Conservation (phyloP, 1,284 basidiomycete species). For the Pseudozyma pruni region DNA sequence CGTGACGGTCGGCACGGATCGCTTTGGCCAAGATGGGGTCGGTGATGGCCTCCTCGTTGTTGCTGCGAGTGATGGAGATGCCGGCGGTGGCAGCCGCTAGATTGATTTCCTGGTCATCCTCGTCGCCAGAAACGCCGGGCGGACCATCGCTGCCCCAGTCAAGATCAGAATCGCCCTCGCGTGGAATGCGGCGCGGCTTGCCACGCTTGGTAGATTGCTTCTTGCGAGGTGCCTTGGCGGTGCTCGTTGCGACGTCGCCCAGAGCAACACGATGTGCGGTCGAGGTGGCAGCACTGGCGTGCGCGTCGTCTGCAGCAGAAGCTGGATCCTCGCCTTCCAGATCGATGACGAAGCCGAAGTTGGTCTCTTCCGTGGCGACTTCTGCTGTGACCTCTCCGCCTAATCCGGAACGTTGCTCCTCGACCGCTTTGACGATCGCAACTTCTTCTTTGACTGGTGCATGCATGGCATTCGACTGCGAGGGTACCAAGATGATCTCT, state of each 20-base stretch:
- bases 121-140: constrained; percentile 19
- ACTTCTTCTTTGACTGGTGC: not conserved
- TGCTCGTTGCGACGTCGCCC: constrained; percentile 21
- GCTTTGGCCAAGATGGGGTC: constrained; percentile 43
- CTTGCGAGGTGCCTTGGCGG: constrained; percentile 12
- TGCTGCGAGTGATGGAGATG: constrained; percentile 36
- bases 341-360: constrained; percentile 43
- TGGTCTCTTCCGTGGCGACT: constrained; percentile 14
- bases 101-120: constrained; percentile 17
- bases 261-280: constrained; percentile 29
- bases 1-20: constrained; percentile 43
- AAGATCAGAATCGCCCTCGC: constrained; percentile 60
- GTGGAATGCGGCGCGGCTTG: constrained; percentile 37
- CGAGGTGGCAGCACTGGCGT: not conserved
- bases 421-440: not conserved
- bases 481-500: constrained; percentile 33
- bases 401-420: not conserved
- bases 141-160: constrained; percentile 65
- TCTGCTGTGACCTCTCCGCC: no score
- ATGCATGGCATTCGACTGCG: constrained; percentile 1
- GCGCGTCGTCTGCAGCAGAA: not conserved
- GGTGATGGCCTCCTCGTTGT: constrained; percentile 15
- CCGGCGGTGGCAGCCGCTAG: constrained; percentile 39
- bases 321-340: constrained; percentile 38
- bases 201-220: constrained; percentile 3